These are phyloP conservation scores for Diplodia sapinea DNA, from an alignment of 2,329 filamentous ascomycete species.

Conservation along the genomic window DNA sequence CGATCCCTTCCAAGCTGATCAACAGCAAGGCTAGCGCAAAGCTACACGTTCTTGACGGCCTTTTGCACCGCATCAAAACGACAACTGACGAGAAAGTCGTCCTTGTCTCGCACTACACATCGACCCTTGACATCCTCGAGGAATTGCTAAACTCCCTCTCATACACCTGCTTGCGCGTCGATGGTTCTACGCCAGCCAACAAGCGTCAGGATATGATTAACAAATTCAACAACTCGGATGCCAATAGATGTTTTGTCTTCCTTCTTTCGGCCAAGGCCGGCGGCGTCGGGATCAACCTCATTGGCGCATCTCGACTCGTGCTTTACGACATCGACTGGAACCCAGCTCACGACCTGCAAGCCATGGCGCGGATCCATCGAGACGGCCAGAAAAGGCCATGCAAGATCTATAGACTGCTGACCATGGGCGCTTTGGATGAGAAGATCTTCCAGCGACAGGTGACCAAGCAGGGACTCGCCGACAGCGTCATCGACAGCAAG, in stretches of 20 bases:
- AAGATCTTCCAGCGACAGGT: conserved; percentile 77
- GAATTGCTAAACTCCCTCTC: conserved; percentile 65
- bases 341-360: conserved; percentile 73
- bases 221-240: conserved; percentile 67
- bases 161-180: conserved; percentile 69
- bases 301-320: conserved; percentile 71
- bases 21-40: conserved; percentile 67
- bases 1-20: conserved; percentile 62
- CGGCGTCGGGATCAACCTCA: conserved; percentile 72
- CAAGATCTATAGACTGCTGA: conserved; percentile 71
- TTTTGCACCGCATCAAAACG: conserved; percentile 65
- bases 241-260: conserved; percentile 68
- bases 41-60: conserved; percentile 68
- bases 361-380: conserved; percentile 76
- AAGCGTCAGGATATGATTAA: conserved; percentile 73
- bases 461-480: conserved; percentile 72
- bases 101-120: conserved; percentile 77
- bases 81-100: conserved; percentile 73
- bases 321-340: conserved; percentile 81
- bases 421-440: conserved; percentile 72
- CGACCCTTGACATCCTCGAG: conserved; percentile 71
- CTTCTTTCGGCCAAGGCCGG: conserved; percentile 75
- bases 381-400: conserved; percentile 73
- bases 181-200: conserved; percentile 67
- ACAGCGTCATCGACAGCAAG: conserved; percentile 73